Evolutionary conservation across 371 early-diverging fungal genomes (phyloP).

Genomic region (Saksenaea oblongispora): DNA sequence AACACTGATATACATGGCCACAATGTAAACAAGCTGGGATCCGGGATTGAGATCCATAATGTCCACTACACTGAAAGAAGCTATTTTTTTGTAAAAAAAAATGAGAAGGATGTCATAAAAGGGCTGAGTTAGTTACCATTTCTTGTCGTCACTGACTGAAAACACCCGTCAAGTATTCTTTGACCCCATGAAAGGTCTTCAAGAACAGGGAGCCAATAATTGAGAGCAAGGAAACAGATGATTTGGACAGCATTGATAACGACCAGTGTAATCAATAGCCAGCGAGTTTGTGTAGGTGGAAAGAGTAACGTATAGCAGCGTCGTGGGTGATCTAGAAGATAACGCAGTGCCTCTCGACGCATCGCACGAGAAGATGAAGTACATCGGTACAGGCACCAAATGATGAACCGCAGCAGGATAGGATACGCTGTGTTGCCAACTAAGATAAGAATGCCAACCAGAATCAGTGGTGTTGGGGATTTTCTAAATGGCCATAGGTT

Average conservation of each 20-base stretch:
- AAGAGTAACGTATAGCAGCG: slow-evolving; percentile 21
- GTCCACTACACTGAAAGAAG: slow-evolving; percentile 1
- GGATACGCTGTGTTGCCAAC: slow-evolving; percentile 20
- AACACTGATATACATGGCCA: slow-evolving; percentile 12
- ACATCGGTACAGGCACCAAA: slow-evolving; percentile 11
- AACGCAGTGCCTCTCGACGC: slow-evolving; percentile 15
- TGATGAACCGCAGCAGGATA: slow-evolving; percentile 13
- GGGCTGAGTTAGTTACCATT: no score
- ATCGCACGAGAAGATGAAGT: background rate
- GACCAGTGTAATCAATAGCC: slow-evolving; percentile 14
- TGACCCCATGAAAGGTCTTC: slow-evolving; percentile 7
- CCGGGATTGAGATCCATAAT: slow-evolving; percentile 6
- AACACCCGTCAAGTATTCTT: slow-evolving; percentile 8
- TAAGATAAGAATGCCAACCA: slow-evolving; percentile 11
- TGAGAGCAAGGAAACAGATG: slow-evolving; percentile 1
- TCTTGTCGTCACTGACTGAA: background rate
- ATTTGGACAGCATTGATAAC: background rate
- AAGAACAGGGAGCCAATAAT: slow-evolving; percentile 4
- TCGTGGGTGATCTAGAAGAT: slow-evolving; percentile 23
- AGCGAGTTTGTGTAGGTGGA: slow-evolving; percentile 18
- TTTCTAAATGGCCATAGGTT: slow-evolving; percentile 21
- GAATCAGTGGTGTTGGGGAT: slow-evolving; percentile 12
- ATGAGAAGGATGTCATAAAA: background rate
- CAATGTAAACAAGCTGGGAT: slow-evolving; percentile 1
- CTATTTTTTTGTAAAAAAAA: background rate